These are phyloP conservation scores for Phytophthora ramorum DNA, from an alignment of 352 stramenopile genomes.

Conservation along the genomic window DNA sequence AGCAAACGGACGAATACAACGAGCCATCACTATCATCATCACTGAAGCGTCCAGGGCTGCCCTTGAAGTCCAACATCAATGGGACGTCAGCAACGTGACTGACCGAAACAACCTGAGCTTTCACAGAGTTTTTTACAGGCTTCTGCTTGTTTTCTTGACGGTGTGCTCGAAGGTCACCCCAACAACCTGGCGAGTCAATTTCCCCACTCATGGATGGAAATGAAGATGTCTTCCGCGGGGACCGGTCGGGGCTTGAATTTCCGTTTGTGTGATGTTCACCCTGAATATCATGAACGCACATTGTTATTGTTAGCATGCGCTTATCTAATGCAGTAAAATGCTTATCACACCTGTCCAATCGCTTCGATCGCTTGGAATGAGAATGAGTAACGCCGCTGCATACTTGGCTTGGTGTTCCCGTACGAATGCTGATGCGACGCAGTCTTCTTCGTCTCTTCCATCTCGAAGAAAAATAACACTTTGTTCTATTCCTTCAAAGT, in stretches of 20 bases:
- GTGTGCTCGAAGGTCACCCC: slow-evolving; percentile 13
- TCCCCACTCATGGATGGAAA: slow-evolving; percentile 28
- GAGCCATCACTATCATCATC: slow-evolving; percentile 40
- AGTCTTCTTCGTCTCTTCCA: slow-evolving; percentile 8
- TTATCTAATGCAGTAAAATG: background rate
- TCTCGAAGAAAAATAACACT: slow-evolving; percentile 3
- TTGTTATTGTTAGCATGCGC: slow-evolving; percentile 15
- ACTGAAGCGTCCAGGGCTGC: slow-evolving; percentile 16
- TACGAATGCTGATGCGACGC: slow-evolving; percentile 27
- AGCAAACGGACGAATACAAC: slow-evolving; percentile 28
- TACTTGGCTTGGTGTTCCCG: slow-evolving; percentile 14
- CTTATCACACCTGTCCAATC: slow-evolving; percentile 34
- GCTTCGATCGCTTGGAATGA: slow-evolving; percentile 22
- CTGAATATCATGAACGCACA: background rate
- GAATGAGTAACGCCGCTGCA: slow-evolving; percentile 44
- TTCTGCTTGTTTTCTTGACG: slow-evolving; percentile 15
- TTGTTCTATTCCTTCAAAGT: slow-evolving; percentile 10
- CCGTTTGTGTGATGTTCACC: slow-evolving; percentile 12
- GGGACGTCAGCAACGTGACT: slow-evolving; percentile 16
- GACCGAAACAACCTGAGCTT: background rate
- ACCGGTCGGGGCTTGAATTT: slow-evolving; percentile 14
- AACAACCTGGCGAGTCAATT: slow-evolving; percentile 8
- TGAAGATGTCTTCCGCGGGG: slow-evolving; percentile 35
- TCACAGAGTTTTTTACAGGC: background rate
- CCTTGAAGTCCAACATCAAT: slow-evolving; percentile 28